A percentile compares a stretch with the other conserved stretches of the same genome.
These are phyloP conservation scores for Colletotrichum sp. DNA, from an alignment of 2,329 filamentous ascomycete species.

Conservation along the genomic window DNA sequence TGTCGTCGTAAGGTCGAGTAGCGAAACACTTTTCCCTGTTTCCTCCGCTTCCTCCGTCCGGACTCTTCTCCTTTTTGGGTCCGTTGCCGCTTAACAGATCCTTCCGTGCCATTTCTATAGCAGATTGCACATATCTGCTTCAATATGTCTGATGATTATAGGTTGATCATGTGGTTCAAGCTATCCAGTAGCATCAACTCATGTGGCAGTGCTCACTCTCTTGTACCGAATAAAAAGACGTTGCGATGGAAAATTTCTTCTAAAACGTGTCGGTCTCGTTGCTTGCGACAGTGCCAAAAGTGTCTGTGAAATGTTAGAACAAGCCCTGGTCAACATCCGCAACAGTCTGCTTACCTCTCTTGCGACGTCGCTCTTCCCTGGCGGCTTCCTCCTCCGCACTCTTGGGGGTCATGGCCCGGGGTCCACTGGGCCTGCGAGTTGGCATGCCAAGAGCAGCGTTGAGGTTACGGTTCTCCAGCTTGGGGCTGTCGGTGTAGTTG, in stretches of 20 bases:
- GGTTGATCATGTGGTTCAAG: constrained; percentile 10
- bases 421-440: constrained; percentile 60
- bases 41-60: not conserved
- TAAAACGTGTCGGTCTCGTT: constrained; percentile 62
- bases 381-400: constrained; percentile 51
- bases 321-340: not conserved
- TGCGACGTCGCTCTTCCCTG: constrained; percentile 54
- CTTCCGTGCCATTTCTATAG: not conserved
- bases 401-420: constrained; percentile 66
- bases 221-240: not conserved
- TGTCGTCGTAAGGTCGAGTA: constrained; percentile 21
- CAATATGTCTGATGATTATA: constrained; percentile 20
- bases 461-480: constrained; percentile 62
- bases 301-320: constrained; percentile 42
- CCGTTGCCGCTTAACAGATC: constrained; percentile 2
- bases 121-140: constrained; percentile 12
- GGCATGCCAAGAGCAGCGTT: constrained; percentile 57
- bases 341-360: constrained; percentile 54
- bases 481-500: constrained; percentile 56
- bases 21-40: not conserved
- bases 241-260: constrained; percentile 20
- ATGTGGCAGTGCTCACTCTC: not conserved
- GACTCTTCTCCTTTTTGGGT: not conserved
- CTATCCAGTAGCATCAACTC: constrained; percentile 14
- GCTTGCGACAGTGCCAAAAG: constrained; percentile 56